Evolutionary conservation across 805 yeast species (phyloP), one percentile per base, ranked within the genome.

Genomic region (Yamadazyma insecticola): DNA sequence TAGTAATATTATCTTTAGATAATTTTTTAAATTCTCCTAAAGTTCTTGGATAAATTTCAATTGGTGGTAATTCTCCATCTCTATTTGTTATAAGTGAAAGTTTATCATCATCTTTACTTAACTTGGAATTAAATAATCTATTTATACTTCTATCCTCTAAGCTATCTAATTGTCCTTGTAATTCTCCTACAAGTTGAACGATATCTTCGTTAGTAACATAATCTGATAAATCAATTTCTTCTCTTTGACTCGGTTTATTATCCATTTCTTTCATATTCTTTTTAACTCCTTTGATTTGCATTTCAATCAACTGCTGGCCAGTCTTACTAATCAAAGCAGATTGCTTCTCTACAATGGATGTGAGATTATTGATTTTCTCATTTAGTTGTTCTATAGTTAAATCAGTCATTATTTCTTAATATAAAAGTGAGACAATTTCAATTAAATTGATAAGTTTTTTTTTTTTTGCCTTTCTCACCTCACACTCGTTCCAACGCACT

Each of bases 131-230:
- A 40, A 74, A 72, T 3, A 78, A 62, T 54, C 97, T 70, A 41
- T 83, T 70, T 26, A 84, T 71, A 12, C 82, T 73, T 44, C 95
- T 72, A 43, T 84, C 85, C 50, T 89, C 97, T 20, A 83, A 53
- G 15, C 72, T 63, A 32, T 84, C 89, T 48, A 89, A 67, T 57
- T 89, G 97, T 6, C 85, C 84, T 57, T 89, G 97, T 34, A 89
- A 61, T 55, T 89, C 97, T 8, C 85, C 86, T 10, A 88, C 97
- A 27, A 89, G 65, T 50, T 86, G 90, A 3, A 83, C 83, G 9
- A 89, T 60, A 50, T 90, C 97, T 36, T 84, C 94, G 43, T 85
- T 81, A 3, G 90, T 77, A 22, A 79, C 85, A 41, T 70, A 79
- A 40, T 81, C 86, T 3, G 70, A 52, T 1, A 75, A 51, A 37